Base-by-base conservation (phyloP, 2,329 filamentous ascomycete species). In the Penicillium thymicola region DNA sequence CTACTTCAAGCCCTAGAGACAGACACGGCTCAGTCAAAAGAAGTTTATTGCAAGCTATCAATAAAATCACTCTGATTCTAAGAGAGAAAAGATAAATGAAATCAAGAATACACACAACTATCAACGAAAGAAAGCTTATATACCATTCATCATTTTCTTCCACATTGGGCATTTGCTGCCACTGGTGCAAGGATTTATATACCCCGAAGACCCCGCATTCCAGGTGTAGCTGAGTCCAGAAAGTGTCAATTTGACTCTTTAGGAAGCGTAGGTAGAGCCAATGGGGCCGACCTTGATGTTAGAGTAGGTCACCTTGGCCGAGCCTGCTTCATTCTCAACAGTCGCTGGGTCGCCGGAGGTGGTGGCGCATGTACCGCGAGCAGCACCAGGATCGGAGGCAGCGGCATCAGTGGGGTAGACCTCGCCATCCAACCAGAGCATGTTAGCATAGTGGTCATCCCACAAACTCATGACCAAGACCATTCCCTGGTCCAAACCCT, bases 371-470 rank as follows among this genome's bases (percentile, higher is more conserved):
- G 76, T 74, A 53, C 85, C 85, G 66, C 85, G 82, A 41, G 75
- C 74, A 55, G 77, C 72, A 62, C 85, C 84, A 30, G 76, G 77
- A 2, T 58, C 61, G 51, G 76, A 78, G 30, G 75, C 65, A 59
- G 74, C 69, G 36, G 65, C 72, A 55, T 70, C 67, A 58, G 77
- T 76, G 47, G 87, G 86, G 78, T 82, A 88, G 70, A 3, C 32
- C 32, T 77, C 82, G 59, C 82, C 83, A 78, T 90, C 88, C 65
- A 91, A 82, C 88, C 88, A 90, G 67, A 88, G 81, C 87, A 90
- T 90, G 75, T 87, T 81, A 67, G 82, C 76, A 58, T 82, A 73
- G 74, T 89, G 82, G 75, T 89, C 87, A 68, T 88, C 84, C 84
- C 84, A 86, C 55, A 75, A 59, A 52, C 67, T 72, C 78, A 89